phyloP scores from a whole-genome alignment of 140 eudicot species.

The Flaveria floridana region DNA sequence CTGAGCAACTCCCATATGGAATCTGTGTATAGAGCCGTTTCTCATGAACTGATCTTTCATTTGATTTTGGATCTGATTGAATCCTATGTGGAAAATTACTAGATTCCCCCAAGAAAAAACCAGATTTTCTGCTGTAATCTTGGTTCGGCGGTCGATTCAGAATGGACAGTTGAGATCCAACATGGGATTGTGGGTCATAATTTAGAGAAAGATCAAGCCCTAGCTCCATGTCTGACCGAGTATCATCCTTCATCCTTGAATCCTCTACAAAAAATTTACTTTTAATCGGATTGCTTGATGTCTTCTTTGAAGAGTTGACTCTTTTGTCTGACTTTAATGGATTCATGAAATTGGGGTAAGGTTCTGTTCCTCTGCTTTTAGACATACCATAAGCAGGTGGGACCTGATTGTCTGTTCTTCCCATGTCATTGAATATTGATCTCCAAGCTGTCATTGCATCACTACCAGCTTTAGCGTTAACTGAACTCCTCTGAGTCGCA shows the following conservation, averaged over 20 bases:
- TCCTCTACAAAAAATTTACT: slow-evolving; percentile 33
- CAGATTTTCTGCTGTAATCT: slow-evolving; percentile 35
- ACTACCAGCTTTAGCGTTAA: slow-evolving; percentile 24
- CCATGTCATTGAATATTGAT: slow-evolving; percentile 34
- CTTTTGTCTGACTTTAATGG: slow-evolving; percentile 36
- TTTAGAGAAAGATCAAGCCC: slow-evolving; percentile 57
- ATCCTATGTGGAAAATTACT: slow-evolving; percentile 22
- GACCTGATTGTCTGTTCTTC: slow-evolving; percentile 29
- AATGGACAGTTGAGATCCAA: slow-evolving; percentile 21
- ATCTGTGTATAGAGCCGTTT: slow-evolving; percentile 32
- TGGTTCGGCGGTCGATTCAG: slow-evolving; percentile 26
- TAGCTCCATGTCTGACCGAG: slow-evolving; percentile 30
- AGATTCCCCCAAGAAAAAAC: slow-evolving; percentile 37
- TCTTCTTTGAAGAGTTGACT: slow-evolving; percentile 31
- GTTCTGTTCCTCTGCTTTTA: slow-evolving; percentile 36
- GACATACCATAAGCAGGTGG: slow-evolving; percentile 15
- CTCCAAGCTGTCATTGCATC: slow-evolving; percentile 29
- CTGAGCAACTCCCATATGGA: slow-evolving; percentile 33
- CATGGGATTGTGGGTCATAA: slow-evolving; percentile 23
- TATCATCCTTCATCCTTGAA: slow-evolving; percentile 20
- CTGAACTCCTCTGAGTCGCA: slow-evolving; percentile 35
- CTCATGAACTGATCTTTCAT: slow-evolving; percentile 32
- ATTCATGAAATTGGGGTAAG: slow-evolving; percentile 33
- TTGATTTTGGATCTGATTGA: slow-evolving; percentile 20
- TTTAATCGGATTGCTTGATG: slow-evolving; percentile 29